Base-by-base conservation (phyloP, 2,329 filamentous ascomycete species). In the Xylaria sp. region DNA sequence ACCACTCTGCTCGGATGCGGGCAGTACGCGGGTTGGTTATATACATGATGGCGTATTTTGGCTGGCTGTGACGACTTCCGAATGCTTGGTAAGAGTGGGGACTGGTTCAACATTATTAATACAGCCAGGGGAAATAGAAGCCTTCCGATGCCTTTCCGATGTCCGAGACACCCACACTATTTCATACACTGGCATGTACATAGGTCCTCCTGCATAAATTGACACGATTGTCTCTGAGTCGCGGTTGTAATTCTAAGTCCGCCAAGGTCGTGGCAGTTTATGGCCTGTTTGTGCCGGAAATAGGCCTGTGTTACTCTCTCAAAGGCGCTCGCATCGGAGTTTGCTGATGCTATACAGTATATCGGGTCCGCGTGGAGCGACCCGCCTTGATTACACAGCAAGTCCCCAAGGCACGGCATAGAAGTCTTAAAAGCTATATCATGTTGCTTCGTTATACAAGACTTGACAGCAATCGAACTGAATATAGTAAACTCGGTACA, bases 31-130 rank as follows among this genome's bases (percentile, higher is more conserved):
- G 31, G 53, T 44, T 50, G 44, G 10, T 25, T 45, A 38, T 39
- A 55, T 55, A 55, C 22, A 6, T 39, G 11, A 38, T 42, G 15
- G 36, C 25, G 15, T n/a, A 11, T 3, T n/a, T n/a, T 17, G 36
- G 20, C 27, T 0, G n/a, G 5, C 36, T 15, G 1, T 44, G 27
- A 51, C 9, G 33, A 45, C 50, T 33, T n/a, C 13, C 33, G 25
- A 29, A 57, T 67, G 65, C 60, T 67, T 67, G 61, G 65, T 67
- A 49, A 64, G 54, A 39, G 65, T 64, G 65, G 64, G 61, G 63
- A 6, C 25, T 20, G 3, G 31, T 1, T 27, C 31, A 3, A 27
- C 51, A 68, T 61, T 69, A 66, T 61, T 61, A 69, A 69, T 67
- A 54, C 63, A 44, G 17, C 17, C 20, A 22, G 3, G 54, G 9